A percentile compares a stretch with the other conserved stretches of the same genome.
Conservation (phyloP, 108 stramenopile species). For the Skeletonema tropicum region DNA sequence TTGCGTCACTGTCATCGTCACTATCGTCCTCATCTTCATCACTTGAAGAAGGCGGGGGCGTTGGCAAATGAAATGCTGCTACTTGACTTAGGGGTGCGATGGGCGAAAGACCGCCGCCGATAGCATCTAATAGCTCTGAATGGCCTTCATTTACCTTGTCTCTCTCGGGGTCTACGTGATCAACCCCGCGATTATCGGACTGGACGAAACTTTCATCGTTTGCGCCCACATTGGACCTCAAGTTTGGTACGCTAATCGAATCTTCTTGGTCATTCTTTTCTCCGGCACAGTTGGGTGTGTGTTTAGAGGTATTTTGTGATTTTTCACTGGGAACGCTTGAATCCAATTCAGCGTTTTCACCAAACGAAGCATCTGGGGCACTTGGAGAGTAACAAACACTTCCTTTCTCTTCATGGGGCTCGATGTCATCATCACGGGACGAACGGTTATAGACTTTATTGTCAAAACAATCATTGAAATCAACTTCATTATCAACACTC, state of each 20-base stretch:
- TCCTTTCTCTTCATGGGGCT: not conserved
- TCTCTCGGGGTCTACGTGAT: not conserved
- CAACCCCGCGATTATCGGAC: not conserved
- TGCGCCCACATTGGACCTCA: too few species aligned
- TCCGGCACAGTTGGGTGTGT: not conserved
- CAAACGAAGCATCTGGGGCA: not conserved
- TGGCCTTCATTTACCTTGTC: not conserved
- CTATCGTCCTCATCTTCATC: conserved; percentile 25
- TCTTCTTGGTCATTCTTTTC: not conserved
- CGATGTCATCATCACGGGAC: not conserved
- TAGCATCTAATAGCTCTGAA: not conserved
- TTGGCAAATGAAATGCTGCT: conserved; percentile 38
- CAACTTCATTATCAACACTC: not conserved
- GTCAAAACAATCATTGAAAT: not conserved
- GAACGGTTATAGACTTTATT: not conserved
- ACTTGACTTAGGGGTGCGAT: not conserved
- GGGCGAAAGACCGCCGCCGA: not conserved
- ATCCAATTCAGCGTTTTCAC: not conserved
- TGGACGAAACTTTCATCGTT: not conserved
- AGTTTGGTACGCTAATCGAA: not conserved
- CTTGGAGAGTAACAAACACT: not conserved
- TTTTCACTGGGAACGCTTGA: not conserved
- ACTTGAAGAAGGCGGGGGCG: conserved; percentile 51
- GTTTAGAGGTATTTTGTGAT: not conserved
- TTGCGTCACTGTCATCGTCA: conserved; percentile 3